phyloP scores from a whole-genome alignment of 371 early-diverging fungal species.

The Umbelopsis sp. region DNA sequence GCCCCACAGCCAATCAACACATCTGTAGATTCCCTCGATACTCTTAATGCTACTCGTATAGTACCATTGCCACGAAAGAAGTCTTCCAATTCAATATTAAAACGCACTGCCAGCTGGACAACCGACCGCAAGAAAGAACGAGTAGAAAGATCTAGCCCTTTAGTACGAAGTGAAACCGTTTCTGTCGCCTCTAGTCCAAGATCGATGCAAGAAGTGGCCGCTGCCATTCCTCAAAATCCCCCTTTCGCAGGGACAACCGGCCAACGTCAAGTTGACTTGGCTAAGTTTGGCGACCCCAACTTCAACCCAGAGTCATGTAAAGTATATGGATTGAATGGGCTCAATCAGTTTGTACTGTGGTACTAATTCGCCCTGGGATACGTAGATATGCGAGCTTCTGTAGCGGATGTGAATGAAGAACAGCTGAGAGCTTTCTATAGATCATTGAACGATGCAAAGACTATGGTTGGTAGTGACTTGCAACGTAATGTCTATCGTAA shows the following conservation, averaged over 20 bases:
- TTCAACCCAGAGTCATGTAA: constrained; percentile 47
- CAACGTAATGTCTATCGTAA: constrained; percentile 92
- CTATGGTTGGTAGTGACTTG: constrained; percentile 78
- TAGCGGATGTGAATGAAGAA: constrained; percentile 66
- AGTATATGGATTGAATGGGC: not conserved
- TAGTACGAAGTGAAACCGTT: constrained; percentile 10
- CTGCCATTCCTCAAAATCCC: not conserved
- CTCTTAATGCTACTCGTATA: not conserved
- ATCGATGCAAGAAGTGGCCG: not conserved
- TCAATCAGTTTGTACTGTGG: not conserved
- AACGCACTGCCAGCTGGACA: constrained; percentile 4
- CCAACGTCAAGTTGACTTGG: constrained; percentile 28
- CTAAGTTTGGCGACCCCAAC: constrained; percentile 35
- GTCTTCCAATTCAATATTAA: not conserved
- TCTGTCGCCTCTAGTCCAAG: constrained; percentile 15
- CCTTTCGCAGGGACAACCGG: constrained; percentile 2
- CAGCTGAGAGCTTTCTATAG: constrained; percentile 61
- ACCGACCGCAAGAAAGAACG: constrained; percentile 6
- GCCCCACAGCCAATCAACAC: not conserved
- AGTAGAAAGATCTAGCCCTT: not conserved
- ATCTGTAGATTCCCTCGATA: not conserved
- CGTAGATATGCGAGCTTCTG: constrained; percentile 54
- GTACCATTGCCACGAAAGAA: not conserved
- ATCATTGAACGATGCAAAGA: constrained; percentile 73
- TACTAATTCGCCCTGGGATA: not conserved